Evolutionary conservation across 2,329 filamentous ascomycete genomes (phyloP).

Genomic region (Trichophyton mentagrophytes): DNA sequence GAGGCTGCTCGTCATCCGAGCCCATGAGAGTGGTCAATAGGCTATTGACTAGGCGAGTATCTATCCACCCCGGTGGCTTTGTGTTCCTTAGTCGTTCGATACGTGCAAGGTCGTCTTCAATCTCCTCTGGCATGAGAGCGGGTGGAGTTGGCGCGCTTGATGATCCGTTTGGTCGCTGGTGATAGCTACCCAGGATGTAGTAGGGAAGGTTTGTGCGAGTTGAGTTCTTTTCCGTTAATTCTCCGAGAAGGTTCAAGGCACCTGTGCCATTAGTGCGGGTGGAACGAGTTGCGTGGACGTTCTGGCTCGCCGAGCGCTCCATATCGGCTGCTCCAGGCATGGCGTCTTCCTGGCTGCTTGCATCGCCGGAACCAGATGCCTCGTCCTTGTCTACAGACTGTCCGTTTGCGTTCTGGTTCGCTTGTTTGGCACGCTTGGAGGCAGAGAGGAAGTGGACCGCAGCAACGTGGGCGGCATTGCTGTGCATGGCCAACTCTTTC

Average conservation of each 20-base stretch:
- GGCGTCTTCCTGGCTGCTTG: slow-evolving; percentile 30
- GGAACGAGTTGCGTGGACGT: slow-evolving; percentile 43
- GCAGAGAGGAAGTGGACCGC: slow-evolving; percentile 47
- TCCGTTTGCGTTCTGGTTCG: slow-evolving; percentile 27
- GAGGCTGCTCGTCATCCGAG: slow-evolving; percentile 1
- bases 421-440: slow-evolving; percentile 35
- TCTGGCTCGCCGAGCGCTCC: slow-evolving; percentile 48
- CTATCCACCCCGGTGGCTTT: slow-evolving; percentile 32
- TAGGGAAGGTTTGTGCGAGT: slow-evolving; percentile 36
- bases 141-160: slow-evolving; percentile 30
- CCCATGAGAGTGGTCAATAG: slow-evolving; percentile 23
- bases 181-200: slow-evolving; percentile 35
- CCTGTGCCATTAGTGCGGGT: slow-evolving; percentile 41
- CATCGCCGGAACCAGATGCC: slow-evolving; percentile 21
- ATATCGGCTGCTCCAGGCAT: slow-evolving; percentile 41
- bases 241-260: slow-evolving; percentile 42
- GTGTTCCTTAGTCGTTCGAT: slow-evolving; percentile 26
- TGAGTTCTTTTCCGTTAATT: slow-evolving; percentile 40
- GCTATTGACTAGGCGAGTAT: slow-evolving; percentile 29
- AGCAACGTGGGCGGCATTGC: slow-evolving; percentile 48
- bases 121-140: slow-evolving; percentile 34
- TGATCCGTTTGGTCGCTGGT: slow-evolving; percentile 31
- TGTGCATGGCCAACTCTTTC: slow-evolving; percentile 51
- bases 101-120: slow-evolving; percentile 34
- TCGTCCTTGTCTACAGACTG: slow-evolving; percentile 33